phyloP scores from a whole-genome alignment of 2,329 filamentous ascomycete genomes.

The Colletotrichum endophyticum region DNA sequence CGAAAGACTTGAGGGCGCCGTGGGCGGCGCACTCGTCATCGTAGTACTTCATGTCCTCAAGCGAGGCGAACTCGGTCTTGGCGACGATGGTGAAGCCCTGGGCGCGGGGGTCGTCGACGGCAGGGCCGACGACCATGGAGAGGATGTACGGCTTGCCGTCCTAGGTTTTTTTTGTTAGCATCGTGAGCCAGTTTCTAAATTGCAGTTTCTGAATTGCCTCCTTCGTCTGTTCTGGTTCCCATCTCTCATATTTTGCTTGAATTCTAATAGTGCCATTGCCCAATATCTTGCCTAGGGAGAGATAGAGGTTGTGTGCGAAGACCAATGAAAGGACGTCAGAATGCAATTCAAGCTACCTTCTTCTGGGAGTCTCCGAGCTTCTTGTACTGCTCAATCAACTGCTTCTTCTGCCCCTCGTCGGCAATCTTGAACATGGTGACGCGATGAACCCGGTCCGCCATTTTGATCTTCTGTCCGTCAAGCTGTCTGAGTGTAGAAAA shows the following conservation, averaged over 20 bases:
- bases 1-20: constrained; percentile 41
- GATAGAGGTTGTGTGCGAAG: neutral
- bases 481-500: neutral
- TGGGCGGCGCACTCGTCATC: constrained; percentile 58
- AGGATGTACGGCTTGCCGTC: constrained; percentile 75
- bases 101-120: constrained; percentile 61
- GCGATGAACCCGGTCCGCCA: constrained; percentile 50
- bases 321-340: neutral
- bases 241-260: neutral
- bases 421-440: constrained; percentile 61
- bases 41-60: constrained; percentile 75
- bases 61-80: constrained; percentile 65
- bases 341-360: constrained; percentile 38
- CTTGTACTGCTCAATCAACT: constrained; percentile 50
- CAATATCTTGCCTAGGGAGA: neutral
- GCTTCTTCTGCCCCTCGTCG: constrained; percentile 45
- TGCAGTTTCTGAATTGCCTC: neutral
- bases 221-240: neutral
- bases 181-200: neutral
- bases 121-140: constrained; percentile 56
- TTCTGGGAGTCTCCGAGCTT: constrained; percentile 42
- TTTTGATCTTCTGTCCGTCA: constrained; percentile 27
- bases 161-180: constrained; percentile 42
- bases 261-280: neutral
- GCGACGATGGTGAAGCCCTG: constrained; percentile 71